Conservation (phyloP, 1,284 basidiomycete species). For the Malassezia brasiliensis region DNA sequence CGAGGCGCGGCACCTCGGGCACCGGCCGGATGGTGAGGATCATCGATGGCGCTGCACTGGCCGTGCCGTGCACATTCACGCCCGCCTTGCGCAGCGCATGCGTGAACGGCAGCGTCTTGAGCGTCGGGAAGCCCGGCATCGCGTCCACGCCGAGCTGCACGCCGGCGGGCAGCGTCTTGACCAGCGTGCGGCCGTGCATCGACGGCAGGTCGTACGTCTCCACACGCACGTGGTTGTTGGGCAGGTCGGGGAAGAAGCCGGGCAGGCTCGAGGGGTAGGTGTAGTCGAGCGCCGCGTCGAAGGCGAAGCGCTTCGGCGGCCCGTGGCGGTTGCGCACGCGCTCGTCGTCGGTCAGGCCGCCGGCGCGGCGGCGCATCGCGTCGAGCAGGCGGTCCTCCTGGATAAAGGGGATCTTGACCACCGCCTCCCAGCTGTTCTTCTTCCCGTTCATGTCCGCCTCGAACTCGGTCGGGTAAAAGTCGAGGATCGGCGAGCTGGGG, state of each 20-base stretch:
- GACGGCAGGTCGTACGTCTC: conserved; percentile 71
- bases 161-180: conserved; percentile 78
- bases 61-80: conserved; percentile 85
- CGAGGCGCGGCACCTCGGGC: conserved; percentile 56
- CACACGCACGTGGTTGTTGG: conserved; percentile 68
- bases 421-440: conserved; percentile 96
- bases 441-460: conserved; percentile 94
- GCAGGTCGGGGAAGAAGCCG: conserved; percentile 85
- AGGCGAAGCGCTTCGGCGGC: conserved; percentile 68
- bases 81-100: conserved; percentile 70
- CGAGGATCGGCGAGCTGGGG: conserved; percentile 73
- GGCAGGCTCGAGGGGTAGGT: conserved; percentile 80
- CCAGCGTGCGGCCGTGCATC: conserved; percentile 67
- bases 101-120: conserved; percentile 75
- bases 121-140: conserved; percentile 87
- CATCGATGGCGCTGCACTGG: conserved; percentile 84
- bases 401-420: conserved; percentile 98
- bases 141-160: conserved; percentile 76
- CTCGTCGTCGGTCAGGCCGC: conserved; percentile 70
- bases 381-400: conserved; percentile 68
- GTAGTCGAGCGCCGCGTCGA: conserved; percentile 55
- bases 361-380: conserved; percentile 61
- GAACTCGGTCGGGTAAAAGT: conserved; percentile 88
- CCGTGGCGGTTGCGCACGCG: conserved; percentile 67
- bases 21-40: conserved; percentile 72